Conservation (phyloP, 495 filamentous ascomycete genomes). For the Tuber melanosporum region DNA sequence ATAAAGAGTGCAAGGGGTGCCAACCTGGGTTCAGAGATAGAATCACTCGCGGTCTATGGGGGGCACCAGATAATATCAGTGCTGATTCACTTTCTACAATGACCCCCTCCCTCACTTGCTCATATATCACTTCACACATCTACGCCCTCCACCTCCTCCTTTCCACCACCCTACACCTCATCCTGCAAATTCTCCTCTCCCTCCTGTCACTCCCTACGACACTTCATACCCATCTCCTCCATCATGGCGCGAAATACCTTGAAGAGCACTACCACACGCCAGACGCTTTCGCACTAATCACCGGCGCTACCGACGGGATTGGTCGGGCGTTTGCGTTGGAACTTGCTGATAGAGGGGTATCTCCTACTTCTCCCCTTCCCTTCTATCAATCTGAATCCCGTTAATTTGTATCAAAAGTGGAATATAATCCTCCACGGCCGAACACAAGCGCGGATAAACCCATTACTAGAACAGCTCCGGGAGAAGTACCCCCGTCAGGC, state of each 20-base stretch:
- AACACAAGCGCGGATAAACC: conserved; percentile 13
- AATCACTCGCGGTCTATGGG: not conserved
- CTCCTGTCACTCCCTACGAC: conserved; percentile 23
- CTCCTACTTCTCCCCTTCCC: not conserved
- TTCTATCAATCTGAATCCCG: not conserved
- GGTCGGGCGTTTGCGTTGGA: conserved; percentile 50
- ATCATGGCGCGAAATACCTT: conserved; percentile 13
- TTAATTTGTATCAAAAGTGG: conserved; percentile 19
- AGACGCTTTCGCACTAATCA: conserved; percentile 54
- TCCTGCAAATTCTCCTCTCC: conserved; percentile 17
- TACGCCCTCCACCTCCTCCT: not conserved
- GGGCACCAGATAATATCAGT: not conserved
- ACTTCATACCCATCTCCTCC: conserved; percentile 25
- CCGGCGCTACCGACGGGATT: conserved; percentile 56
- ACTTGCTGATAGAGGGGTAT: conserved; percentile 47
- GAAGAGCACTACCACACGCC: conserved; percentile 17
- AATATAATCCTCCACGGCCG: conserved; percentile 33
- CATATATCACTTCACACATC: not conserved
- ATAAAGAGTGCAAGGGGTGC: not conserved
- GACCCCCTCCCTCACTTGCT: not conserved
- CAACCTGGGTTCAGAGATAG: not conserved
- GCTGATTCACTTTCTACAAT: not conserved
- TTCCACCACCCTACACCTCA: conserved; percentile 11
- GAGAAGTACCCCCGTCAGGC: conserved; percentile 10
- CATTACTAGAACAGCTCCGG: conserved; percentile 17